A percentile compares a stretch with the other conserved stretches of the same genome.
Conservation (phyloP, 1,284 basidiomycete genomes). For the Tylopilus orsonianus region DNA sequence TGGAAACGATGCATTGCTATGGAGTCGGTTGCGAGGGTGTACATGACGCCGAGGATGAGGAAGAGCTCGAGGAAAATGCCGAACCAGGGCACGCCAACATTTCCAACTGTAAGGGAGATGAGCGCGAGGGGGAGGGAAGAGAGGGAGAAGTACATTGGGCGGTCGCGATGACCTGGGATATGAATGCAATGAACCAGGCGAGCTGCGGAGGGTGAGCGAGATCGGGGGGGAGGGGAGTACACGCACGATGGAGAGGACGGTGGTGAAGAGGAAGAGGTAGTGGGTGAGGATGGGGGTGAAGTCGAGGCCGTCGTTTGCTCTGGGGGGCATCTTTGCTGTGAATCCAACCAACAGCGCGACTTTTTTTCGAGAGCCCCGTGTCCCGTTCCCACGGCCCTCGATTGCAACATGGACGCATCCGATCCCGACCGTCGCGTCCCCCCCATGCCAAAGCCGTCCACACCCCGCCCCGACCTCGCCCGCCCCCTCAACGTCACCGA, state of each 20-base stretch:
- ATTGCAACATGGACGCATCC: constrained; percentile 4
- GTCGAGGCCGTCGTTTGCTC: constrained; percentile 64
- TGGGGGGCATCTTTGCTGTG: constrained; percentile 42
- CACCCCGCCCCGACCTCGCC: constrained; percentile 29
- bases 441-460: constrained; percentile 23
- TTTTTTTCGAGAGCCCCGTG: constrained; percentile 14
- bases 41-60: constrained; percentile 77
- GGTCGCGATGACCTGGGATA: constrained; percentile 72
- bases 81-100: constrained; percentile 85
- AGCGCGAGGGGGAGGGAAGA: background rate
- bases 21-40: constrained; percentile 82
- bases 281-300: constrained; percentile 86
- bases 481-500: constrained; percentile 81
- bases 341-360: background rate
- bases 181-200: constrained; percentile 93
- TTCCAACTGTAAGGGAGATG: constrained; percentile 36
- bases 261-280: constrained; percentile 87
- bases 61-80: constrained; percentile 85
- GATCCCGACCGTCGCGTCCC: constrained; percentile 1
- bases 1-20: constrained; percentile 86
- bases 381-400: constrained; percentile 20
- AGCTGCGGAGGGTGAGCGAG: constrained; percentile 43
- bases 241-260: constrained; percentile 75
- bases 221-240: constrained; percentile 1
- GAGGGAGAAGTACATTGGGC: constrained; percentile 51